phyloP scores from a whole-genome alignment of 2,329 filamentous ascomycete species.

The Trichoderma asperellum region DNA sequence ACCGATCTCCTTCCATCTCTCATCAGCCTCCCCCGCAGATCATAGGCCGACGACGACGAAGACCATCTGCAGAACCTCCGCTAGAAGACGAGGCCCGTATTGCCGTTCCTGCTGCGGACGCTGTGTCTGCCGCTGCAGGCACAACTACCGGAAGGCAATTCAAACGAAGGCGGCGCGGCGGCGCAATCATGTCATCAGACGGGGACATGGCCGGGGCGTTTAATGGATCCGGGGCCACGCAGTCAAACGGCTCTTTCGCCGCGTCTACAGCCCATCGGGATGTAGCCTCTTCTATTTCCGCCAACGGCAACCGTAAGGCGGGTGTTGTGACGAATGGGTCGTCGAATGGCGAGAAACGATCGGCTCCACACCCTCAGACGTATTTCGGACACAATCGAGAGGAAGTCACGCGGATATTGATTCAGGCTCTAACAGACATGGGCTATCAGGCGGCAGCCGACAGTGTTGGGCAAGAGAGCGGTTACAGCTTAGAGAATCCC shows the following conservation, averaged over 20 bases:
- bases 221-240: slow-evolving; percentile 56
- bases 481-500: slow-evolving; percentile 82
- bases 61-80: slow-evolving; percentile 47
- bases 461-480: slow-evolving; percentile 78
- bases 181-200: slow-evolving; percentile 65
- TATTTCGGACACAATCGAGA: slow-evolving; percentile 90
- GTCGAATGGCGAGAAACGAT: slow-evolving; percentile 41
- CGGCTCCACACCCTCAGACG: slow-evolving; percentile 34
- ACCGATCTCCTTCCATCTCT: slow-evolving; percentile 34
- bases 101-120: slow-evolving; percentile 7
- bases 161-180: slow-evolving; percentile 61
- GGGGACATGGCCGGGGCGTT: slow-evolving; percentile 54
- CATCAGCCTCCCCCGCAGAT: slow-evolving; percentile 44
- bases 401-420: slow-evolving; percentile 89
- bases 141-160: slow-evolving; percentile 35
- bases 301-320: slow-evolving; percentile 54
- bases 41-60: slow-evolving; percentile 62
- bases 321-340: slow-evolving; percentile 60
- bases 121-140: slow-evolving; percentile 28
- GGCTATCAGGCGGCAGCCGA: slow-evolving; percentile 80
- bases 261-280: slow-evolving; percentile 31
- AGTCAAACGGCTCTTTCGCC: slow-evolving; percentile 48
- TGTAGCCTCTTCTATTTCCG: slow-evolving; percentile 31
- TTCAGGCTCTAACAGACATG: slow-evolving; percentile 87
- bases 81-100: slow-evolving; percentile 34